These are phyloP conservation scores for Globisporangium rhizosaccharum DNA, from an alignment of 352 stramenopile genomes.

Conservation along the genomic window DNA sequence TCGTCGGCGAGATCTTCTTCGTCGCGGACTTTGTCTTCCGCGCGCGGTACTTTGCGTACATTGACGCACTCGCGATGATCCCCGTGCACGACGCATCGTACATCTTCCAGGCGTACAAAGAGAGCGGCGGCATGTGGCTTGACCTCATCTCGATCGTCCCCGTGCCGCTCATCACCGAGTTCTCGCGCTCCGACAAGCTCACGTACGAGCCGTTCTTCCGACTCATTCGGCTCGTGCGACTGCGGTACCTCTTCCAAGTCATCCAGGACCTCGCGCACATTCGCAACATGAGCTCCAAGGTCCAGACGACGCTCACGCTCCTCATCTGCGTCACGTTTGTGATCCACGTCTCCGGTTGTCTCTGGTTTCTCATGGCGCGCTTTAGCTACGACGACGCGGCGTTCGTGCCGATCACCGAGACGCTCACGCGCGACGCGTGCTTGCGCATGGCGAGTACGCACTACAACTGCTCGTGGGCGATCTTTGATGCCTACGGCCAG, in stretches of 20 bases:
- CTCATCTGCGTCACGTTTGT: conserved; percentile 59
- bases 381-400: conserved; percentile 33
- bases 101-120: conserved; percentile 63
- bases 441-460: conserved; percentile 35
- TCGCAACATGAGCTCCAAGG: conserved; percentile 52
- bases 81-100: conserved; percentile 54
- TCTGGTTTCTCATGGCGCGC: conserved; percentile 73
- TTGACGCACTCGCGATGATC: conserved; percentile 59
- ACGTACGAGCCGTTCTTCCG: conserved; percentile 42
- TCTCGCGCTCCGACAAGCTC: conserved; percentile 25
- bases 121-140: conserved; percentile 36
- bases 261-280: conserved; percentile 57
- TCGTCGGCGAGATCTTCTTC: conserved; percentile 57
- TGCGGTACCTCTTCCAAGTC: conserved; percentile 39
- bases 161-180: conserved; percentile 47
- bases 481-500: conserved; percentile 65
- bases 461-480: conserved; percentile 67
- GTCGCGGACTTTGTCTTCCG: conserved; percentile 45
- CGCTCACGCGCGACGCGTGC: conserved; percentile 37
- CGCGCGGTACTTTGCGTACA: conserved; percentile 54
- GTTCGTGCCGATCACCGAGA: conserved; percentile 21
- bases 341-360: conserved; percentile 54
- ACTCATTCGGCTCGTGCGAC: conserved; percentile 40
- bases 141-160: conserved; percentile 60
- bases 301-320: conserved; percentile 46